These are phyloP conservation scores for Suillus sp. DNA, from an alignment of 768 basidiomycete genomes.

Conservation along the genomic window DNA sequence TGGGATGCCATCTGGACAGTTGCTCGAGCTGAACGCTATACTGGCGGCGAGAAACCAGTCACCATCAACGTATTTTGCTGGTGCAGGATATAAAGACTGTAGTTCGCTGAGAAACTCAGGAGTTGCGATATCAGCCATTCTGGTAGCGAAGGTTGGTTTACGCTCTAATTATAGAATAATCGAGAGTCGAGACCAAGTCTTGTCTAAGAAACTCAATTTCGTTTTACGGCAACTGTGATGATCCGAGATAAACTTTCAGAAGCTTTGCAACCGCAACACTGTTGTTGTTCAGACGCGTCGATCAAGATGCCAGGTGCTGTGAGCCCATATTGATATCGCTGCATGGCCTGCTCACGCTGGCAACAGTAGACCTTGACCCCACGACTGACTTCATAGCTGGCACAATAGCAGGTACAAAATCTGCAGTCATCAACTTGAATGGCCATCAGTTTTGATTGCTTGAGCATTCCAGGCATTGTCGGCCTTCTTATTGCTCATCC, in stretches of 20 bases:
- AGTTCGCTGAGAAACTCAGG: conserved; percentile 45
- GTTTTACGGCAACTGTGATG: too few species aligned
- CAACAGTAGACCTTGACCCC: conserved; percentile 48
- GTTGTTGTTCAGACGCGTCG: background rate
- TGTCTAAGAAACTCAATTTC: too few species aligned
- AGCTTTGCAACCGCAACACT: background rate
- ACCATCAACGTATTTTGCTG: conserved; percentile 32
- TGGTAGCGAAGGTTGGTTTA: background rate
- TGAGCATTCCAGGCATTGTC: conserved; percentile 47
- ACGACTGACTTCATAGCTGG: conserved; percentile 80
- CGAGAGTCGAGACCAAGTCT: too few species aligned
- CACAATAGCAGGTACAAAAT: conserved; percentile 57
- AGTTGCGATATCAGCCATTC: conserved; percentile 39
- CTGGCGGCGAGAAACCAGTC: conserved; percentile 65
- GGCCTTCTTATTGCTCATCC: conserved; percentile 75
- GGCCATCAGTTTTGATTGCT: conserved; percentile 4
- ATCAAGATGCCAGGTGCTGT: conserved; percentile 9
- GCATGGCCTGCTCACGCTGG: conserved; percentile 11
- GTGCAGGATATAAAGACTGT: conserved; percentile 47
- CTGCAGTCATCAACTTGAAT: background rate
- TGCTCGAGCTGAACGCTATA: conserved; percentile 59
- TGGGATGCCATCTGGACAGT: conserved; percentile 59
- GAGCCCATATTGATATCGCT: background rate
- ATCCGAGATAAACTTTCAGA: background rate
- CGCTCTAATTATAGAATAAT: background rate